Base-by-base conservation (phyloP, 257 asterid species). In the Henckelia pumila region DNA sequence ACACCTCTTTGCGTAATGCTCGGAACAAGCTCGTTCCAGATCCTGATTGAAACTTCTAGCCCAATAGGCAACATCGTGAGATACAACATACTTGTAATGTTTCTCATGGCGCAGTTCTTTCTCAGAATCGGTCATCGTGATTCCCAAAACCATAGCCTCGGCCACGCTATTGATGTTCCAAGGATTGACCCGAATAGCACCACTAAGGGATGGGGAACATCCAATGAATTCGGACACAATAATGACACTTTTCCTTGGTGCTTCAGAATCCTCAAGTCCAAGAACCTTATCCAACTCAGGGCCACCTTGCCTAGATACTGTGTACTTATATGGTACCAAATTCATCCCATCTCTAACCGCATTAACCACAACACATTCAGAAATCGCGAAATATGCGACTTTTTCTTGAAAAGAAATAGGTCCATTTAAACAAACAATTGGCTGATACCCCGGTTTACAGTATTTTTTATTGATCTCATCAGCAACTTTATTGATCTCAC, bases 301-400 rank as follows among this genome's bases (percentile, higher is more conserved):
- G 68, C 77, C 66, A 17, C 97, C 90, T 76, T 91, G 89, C 64
- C 97, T 88, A 30, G 85, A 84, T 2, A 86, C 92, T 0, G 87
- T 91, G 53, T 91, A 88, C 87, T 85, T 79, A 44, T 91, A 91
- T 25, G 97, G 96, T 33, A 91, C 92, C 60, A 91, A 82, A 73
- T 91, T 91, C 96, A 91, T 81, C 26, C 97, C 97, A 73, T 91
- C 97, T 73, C 97, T 80, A 40, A 91, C 91, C 19, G 96, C 95
- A 85, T 86, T 91, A 57, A 91, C 97, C 70, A 91, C 91, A 14
- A 82, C 91, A 73, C 95, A 88, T 30, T 91, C 97, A 5, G 97
- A 77, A 33, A 91, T 78, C 3, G 80, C 78, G 29, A 65, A 86
- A 52, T 91, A 84, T 2, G 91, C 96, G 52, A 86, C 84, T 72